Percentiles rank a stretch among this genome's conserved stretches.
Evolutionary conservation across 2,329 filamentous ascomycete genomes (phyloP).

Genomic region (Sclerotiophoma versabilis): DNA sequence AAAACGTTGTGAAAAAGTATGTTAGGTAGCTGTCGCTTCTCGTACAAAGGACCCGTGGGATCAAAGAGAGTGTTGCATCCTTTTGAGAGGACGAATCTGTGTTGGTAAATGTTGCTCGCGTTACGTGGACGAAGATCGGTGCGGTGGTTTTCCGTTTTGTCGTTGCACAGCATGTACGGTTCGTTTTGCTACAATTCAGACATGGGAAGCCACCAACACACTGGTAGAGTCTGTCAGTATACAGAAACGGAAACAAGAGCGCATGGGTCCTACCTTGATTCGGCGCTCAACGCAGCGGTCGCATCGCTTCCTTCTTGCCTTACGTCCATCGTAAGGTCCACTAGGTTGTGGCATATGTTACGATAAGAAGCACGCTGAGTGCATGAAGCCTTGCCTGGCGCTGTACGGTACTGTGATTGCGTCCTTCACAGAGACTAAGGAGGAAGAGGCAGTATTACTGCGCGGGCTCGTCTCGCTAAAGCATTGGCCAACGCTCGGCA

Average conservation of each 20-base stretch:
- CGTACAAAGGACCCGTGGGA: not conserved
- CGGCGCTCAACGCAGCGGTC: slow-evolving; percentile 35
- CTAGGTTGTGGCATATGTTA: slow-evolving; percentile 21
- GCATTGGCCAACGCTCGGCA: no score
- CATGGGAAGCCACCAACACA: slow-evolving; percentile 36
- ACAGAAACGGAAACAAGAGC: not conserved
- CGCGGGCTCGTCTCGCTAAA: not conserved
- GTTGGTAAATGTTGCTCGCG: not conserved
- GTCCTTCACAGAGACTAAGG: not conserved
- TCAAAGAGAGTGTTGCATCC: not conserved
- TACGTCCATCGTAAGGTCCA: slow-evolving; percentile 41
- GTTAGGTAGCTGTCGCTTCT: slow-evolving; percentile 16
- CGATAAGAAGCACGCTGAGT: not conserved
- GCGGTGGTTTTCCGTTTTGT: slow-evolving; percentile 4
- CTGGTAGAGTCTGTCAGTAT: slow-evolving; percentile 10
- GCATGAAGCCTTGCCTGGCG: no score
- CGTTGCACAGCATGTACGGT: slow-evolving; percentile 21
- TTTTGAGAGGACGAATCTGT: not conserved
- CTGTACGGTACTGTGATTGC: no score
- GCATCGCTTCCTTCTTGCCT: slow-evolving; percentile 35
- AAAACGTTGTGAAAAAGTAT: slow-evolving; percentile 34
- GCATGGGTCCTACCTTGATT: slow-evolving; percentile 26
- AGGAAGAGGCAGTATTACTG: slow-evolving; percentile 6
- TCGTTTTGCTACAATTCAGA: slow-evolving; percentile 26
- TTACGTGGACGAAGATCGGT: slow-evolving; percentile 27